Percentiles rank a stretch among this genome's conserved stretches.
These are phyloP conservation scores for Fusarium coicis DNA, from an alignment of 2,329 filamentous ascomycete genomes.

Conservation along the genomic window DNA sequence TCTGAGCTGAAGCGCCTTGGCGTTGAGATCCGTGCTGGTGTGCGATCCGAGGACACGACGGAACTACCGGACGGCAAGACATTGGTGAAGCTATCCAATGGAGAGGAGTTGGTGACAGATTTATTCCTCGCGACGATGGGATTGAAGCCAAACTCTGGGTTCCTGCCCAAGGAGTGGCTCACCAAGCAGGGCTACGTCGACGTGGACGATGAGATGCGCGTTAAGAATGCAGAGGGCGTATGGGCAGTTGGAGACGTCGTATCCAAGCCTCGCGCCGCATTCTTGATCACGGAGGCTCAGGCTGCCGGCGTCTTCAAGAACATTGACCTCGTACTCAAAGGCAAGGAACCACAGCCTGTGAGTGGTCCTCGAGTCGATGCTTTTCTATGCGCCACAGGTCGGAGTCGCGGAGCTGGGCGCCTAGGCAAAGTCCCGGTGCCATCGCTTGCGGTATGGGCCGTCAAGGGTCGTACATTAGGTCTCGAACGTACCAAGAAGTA, in stretches of 20 bases:
- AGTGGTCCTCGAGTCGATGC: conserved; percentile 62
- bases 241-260: conserved; percentile 67
- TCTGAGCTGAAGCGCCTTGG: conserved; percentile 64
- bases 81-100: conserved; percentile 58
- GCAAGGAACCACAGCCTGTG: conserved; percentile 56
- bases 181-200: conserved; percentile 57
- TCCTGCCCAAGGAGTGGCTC: conserved; percentile 58
- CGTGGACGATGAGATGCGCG: conserved; percentile 63
- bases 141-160: conserved; percentile 65
- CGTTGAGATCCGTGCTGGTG: conserved; percentile 58
- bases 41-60: conserved; percentile 53
- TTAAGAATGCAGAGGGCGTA: conserved; percentile 56
- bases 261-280: conserved; percentile 63
- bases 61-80: conserved; percentile 56
- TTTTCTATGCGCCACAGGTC: conserved; percentile 60
- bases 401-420: conserved; percentile 61
- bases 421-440: conserved; percentile 59
- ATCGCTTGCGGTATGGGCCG: conserved; percentile 61
- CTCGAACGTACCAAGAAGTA: conserved; percentile 58
- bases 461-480: conserved; percentile 64
- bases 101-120: conserved; percentile 62
- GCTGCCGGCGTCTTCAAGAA: conserved; percentile 65
- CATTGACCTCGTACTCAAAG: conserved; percentile 59
- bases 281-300: conserved; percentile 69
- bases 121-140: conserved; percentile 68